These are phyloP conservation scores for Brasenia schreberi DNA, from an alignment of 164 flowering plant species.

Conservation along the genomic window DNA sequence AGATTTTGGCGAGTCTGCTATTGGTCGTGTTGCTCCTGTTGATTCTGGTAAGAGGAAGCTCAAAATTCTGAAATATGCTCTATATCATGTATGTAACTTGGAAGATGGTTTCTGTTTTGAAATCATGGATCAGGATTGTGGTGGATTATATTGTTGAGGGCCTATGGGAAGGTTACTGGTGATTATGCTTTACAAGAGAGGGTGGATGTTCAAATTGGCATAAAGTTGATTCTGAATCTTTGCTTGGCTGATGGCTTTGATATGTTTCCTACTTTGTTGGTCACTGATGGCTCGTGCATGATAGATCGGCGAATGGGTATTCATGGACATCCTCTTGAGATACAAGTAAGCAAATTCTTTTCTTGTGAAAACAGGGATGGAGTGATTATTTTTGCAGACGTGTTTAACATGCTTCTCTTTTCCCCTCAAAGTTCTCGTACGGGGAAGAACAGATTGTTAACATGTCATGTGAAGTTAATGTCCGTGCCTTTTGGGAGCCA, in stretches of 20 bases:
- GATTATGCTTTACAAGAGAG: slow-evolving; percentile 81
- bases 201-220: slow-evolving; percentile 91
- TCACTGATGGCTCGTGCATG: slow-evolving; percentile 97
- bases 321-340: slow-evolving; percentile 95
- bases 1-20: slow-evolving; percentile 95
- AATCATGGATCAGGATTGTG: slow-evolving; percentile 43
- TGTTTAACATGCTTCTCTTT: too few species aligned
- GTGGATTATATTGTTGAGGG: slow-evolving; percentile 94
- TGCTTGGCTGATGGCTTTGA: slow-evolving; percentile 89
- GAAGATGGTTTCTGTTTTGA: not conserved
- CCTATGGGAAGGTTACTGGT: slow-evolving; percentile 85
- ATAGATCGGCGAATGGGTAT: slow-evolving; percentile 93
- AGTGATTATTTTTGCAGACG: too few species aligned
- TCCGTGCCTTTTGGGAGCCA: too few species aligned
- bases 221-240: slow-evolving; percentile 55
- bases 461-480: too few species aligned
- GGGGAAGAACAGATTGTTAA: too few species aligned
- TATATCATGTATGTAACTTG: not conserved
- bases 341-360: slow-evolving; percentile 38
- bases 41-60: slow-evolving; percentile 55
- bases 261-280: slow-evolving; percentile 85
- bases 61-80: not conserved
- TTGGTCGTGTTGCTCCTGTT: slow-evolving; percentile 96
- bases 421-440: too few species aligned
- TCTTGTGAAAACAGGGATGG: too few species aligned